Base-by-base conservation (phyloP, 768 basidiomycete species). In the Lactarius indigo region DNA sequence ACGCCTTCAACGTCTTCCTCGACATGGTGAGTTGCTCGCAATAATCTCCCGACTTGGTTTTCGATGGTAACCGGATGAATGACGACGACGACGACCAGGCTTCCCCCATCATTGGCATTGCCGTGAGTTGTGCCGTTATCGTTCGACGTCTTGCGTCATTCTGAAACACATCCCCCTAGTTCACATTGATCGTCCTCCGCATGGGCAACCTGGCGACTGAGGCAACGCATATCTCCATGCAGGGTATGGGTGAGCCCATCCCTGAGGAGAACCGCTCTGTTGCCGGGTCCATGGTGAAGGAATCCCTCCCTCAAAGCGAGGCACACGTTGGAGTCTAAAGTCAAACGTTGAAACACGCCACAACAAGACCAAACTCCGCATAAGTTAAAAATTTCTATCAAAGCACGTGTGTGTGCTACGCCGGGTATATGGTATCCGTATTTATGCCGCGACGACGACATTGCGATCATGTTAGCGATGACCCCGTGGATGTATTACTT, bases 1-100 rank as follows among this genome's bases (percentile, higher is more conserved):
- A 67, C 30, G 57, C 44, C 50, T 69, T 69, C 57, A 69, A 69
- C 30, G 68, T 69, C 9, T 69, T 69, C 65, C 65, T 69, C 39
- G 68, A 69, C 35, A 59, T 63, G 42, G 68, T 69, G 23, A 58
- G 68, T 31, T 39, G n/a, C 35, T 12, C 12, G 35, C 17, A 12
- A 31, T 13, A 9, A 9, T 1, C 9, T 7, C 44, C 6, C 58
- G 1, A n/a, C 7, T 17, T 3, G 18, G 23, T 5, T n/a, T 41
- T 12, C 10, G 10, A n/a, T 33, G 23, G 7, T 42, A n/a, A 52
- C 31, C 9, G n/a, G 31, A 30, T 28, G n/a, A 28, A 39, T 31
- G 26, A 15, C 31, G 10, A 57, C 17, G n/a, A 39, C 26, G 26
- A 15, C 31, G 10, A 57, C 17, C 47, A 68, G 68, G 68, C 68